phyloP scores from a whole-genome alignment of 768 basidiomycete genomes.

The Termitomyces sp. region DNA sequence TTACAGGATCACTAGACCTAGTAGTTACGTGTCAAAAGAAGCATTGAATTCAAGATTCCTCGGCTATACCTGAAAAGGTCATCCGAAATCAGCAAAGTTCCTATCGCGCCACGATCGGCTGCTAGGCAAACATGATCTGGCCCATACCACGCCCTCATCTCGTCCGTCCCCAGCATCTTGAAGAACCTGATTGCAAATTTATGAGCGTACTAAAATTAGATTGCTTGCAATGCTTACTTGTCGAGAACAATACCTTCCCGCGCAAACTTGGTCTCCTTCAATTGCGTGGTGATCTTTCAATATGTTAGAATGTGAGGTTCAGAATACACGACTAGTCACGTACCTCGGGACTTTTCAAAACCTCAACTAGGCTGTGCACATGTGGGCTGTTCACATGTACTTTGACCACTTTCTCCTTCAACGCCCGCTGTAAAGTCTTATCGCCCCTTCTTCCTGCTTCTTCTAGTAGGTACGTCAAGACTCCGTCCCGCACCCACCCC shows the following conservation, averaged over 20 bases:
- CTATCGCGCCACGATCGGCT: constrained; percentile 89
- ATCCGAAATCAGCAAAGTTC: constrained; percentile 92
- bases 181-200: constrained; percentile 73
- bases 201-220: neutral
- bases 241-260: constrained; percentile 89
- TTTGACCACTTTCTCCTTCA: constrained; percentile 81
- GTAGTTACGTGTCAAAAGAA: neutral
- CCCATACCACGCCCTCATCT: constrained; percentile 98
- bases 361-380: constrained; percentile 93
- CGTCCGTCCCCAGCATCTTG: constrained; percentile 94
- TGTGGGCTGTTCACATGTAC: constrained; percentile 92
- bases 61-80: constrained; percentile 76
- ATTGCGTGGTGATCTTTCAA: constrained; percentile 58
- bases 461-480: constrained; percentile 76
- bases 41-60: neutral
- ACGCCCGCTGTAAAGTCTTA: constrained; percentile 69
- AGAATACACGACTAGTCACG: neutral
- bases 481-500: constrained; percentile 90
- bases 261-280: constrained; percentile 96
- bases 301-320: neutral
- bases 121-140: constrained; percentile 91
- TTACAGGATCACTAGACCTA: constrained; percentile 76
- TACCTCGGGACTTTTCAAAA: constrained; percentile 92
- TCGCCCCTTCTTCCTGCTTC: constrained; percentile 81
- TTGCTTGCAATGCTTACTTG: constrained; percentile 39